These are phyloP conservation scores for Pythium aquatile DNA, from an alignment of 352 stramenopile genomes.

Conservation along the genomic window DNA sequence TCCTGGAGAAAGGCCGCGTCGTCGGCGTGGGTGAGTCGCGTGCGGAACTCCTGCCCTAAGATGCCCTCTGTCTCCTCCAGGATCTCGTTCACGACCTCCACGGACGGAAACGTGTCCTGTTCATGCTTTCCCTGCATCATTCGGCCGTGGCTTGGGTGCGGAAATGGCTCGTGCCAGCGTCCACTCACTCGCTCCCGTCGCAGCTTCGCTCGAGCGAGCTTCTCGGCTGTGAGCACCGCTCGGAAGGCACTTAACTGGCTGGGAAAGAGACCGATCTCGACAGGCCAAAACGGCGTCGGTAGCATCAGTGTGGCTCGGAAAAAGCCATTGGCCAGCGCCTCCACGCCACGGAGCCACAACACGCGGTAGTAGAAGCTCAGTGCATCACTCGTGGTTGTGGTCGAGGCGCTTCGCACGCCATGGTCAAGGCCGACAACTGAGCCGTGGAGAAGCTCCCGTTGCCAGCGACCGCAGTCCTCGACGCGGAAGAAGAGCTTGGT, in stretches of 20 bases:
- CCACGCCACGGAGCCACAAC: conserved; percentile 65
- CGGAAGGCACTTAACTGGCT: conserved; percentile 54
- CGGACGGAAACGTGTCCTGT: conserved; percentile 35
- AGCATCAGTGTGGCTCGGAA: conserved; percentile 55
- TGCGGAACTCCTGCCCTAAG: conserved; percentile 41
- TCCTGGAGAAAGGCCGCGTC: conserved; percentile 41
- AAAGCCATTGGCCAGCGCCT: conserved; percentile 61
- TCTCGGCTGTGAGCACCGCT: conserved; percentile 56
- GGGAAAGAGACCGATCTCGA: conserved; percentile 52
- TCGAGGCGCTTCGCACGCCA: conserved; percentile 17
- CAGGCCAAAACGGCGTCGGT: conserved; percentile 34
- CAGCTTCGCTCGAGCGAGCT: conserved; percentile 40
- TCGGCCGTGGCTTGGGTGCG: not conserved
- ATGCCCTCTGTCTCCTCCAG: conserved; percentile 39
- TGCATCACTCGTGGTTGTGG: not conserved
- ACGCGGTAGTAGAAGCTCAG: conserved; percentile 50
- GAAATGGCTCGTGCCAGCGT: conserved; percentile 15
- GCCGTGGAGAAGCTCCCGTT: conserved; percentile 60
- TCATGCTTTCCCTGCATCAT: not conserved
- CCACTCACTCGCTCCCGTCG: conserved; percentile 42
- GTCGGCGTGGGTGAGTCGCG: conserved; percentile 38
- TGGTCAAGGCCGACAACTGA: conserved; percentile 30
- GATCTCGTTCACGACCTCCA: conserved; percentile 44
- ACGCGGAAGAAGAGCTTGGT: conserved; percentile 56
- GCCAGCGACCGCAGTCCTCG: conserved; percentile 43